Conservation (phyloP, 805 yeast genomes). For the Metschnikowia borealis region DNA sequence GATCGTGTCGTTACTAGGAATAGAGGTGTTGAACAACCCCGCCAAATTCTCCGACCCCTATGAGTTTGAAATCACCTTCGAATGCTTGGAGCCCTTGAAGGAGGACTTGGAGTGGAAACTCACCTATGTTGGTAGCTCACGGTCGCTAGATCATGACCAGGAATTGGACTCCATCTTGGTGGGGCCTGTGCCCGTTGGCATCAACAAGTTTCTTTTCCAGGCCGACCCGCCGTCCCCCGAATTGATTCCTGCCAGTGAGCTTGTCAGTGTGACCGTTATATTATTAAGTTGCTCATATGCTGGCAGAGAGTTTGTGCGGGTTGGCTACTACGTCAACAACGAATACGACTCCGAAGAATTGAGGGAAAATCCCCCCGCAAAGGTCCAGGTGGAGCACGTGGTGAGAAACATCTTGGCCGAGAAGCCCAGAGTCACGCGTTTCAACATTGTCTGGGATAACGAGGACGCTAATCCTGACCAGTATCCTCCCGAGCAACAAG, state of each 20-base stretch:
- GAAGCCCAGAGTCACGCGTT: conserved; percentile 95
- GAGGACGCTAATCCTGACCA: conserved; percentile 59
- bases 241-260: conserved; percentile 90
- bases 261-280: conserved; percentile 93
- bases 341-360: conserved; percentile 93
- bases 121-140: conserved; percentile 93
- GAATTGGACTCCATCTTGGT: conserved; percentile 94
- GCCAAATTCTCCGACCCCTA: conserved; percentile 91
- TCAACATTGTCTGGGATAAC: conserved; percentile 95
- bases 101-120: conserved; percentile 96
- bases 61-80: conserved; percentile 95
- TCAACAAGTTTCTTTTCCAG: conserved; percentile 84
- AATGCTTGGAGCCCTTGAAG: conserved; percentile 87
- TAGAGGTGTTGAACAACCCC: conserved; percentile 90
- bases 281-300: conserved; percentile 88
- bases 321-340: conserved; percentile 95
- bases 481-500: conserved; percentile 68
- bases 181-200: conserved; percentile 98
- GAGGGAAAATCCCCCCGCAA: conserved; percentile 88
- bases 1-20: conserved; percentile 86
- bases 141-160: conserved; percentile 94
- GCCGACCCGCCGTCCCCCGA: conserved; percentile 98
- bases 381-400: conserved; percentile 90
- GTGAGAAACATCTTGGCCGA: conserved; percentile 93
- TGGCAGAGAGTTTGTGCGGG: conserved; percentile 92